Conservation (phyloP, 148 eudicot species). For the Fagopyrum esculentum region DNA sequence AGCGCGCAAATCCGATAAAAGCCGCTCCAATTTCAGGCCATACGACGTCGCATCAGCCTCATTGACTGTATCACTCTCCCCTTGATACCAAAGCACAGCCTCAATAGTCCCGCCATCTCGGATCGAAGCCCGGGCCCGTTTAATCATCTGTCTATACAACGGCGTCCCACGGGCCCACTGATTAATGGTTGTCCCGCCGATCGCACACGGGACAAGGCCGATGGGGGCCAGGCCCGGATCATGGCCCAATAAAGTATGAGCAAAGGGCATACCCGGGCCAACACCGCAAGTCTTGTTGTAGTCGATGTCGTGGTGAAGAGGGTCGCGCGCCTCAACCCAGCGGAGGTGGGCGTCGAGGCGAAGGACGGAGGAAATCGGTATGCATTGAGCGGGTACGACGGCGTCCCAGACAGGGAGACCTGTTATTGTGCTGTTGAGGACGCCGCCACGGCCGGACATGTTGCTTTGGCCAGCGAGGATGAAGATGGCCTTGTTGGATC, state of each 20-base stretch:
- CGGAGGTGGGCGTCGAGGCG: slow-evolving; percentile 32
- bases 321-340: slow-evolving; percentile 61
- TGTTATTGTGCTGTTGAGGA: slow-evolving; percentile 18
- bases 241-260: slow-evolving; percentile 23
- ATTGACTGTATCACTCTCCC: slow-evolving; percentile 50
- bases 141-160: slow-evolving; percentile 36
- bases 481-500: slow-evolving; percentile 23
- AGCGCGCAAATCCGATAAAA: slow-evolving; percentile 35
- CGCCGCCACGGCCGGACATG: slow-evolving; percentile 90
- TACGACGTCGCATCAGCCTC: slow-evolving; percentile 40
- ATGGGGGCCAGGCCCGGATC: slow-evolving; percentile 38
- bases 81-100: slow-evolving; percentile 66
- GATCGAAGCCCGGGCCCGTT: slow-evolving; percentile 32
- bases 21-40: slow-evolving; percentile 35
- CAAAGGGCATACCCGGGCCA: slow-evolving; percentile 63
- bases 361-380: slow-evolving; percentile 26
- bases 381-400: slow-evolving; percentile 28
- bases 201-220: slow-evolving; percentile 74
- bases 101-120: slow-evolving; percentile 19
- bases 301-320: slow-evolving; percentile 59
- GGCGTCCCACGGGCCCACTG: slow-evolving; percentile 49
- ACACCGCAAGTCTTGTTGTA: slow-evolving; percentile 44
- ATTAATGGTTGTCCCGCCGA: slow-evolving; percentile 57
- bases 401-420: slow-evolving; percentile 38
- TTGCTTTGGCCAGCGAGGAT: slow-evolving; percentile 84